Conservation (phyloP, 2,329 filamentous ascomycete species). For the Alternaria consortialis region DNA sequence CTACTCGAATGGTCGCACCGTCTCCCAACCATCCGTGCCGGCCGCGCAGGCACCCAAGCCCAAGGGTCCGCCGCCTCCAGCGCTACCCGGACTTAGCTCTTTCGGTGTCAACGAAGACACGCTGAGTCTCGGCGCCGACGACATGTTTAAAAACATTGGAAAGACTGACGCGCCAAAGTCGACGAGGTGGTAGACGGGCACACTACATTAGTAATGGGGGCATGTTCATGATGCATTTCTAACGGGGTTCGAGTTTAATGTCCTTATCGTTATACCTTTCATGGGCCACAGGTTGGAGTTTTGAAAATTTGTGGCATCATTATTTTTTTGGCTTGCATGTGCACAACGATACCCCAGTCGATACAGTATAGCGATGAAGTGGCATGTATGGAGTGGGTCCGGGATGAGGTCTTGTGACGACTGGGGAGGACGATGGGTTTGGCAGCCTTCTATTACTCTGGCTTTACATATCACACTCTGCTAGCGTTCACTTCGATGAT, state of each 20-base stretch:
- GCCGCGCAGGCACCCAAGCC: conserved; percentile 29
- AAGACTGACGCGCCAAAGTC: conserved; percentile 11
- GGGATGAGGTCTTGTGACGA: conserved; percentile 17
- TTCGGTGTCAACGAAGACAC: conserved; percentile 49
- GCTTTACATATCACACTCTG: conserved; percentile 18
- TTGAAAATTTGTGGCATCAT: conserved; percentile 40
- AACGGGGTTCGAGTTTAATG: conserved; percentile 42
- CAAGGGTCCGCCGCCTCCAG: conserved; percentile 52
- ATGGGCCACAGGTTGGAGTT: conserved; percentile 37
- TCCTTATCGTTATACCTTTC: conserved; percentile 35
- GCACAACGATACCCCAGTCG: conserved; percentile 51
- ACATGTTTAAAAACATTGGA: conserved; percentile 53
- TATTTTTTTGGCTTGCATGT: conserved; percentile 46
- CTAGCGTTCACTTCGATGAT: conserved; percentile 33
- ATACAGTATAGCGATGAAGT: conserved; percentile 32
- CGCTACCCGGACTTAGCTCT: conserved; percentile 50
- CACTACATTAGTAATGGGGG: conserved; percentile 13
- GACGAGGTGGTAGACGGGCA: conserved; percentile 32
- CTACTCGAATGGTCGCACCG: conserved; percentile 32
- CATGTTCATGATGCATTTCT: conserved; percentile 39
- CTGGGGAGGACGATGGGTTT: conserved; percentile 25
- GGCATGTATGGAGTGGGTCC: conserved; percentile 4
- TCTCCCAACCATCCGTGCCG: conserved; percentile 23
- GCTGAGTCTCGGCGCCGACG: conserved; percentile 46
- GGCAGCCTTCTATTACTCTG: conserved; percentile 10